phyloP scores from a whole-genome alignment of 208 protist species.

The Acanthamoeba sp. region DNA sequence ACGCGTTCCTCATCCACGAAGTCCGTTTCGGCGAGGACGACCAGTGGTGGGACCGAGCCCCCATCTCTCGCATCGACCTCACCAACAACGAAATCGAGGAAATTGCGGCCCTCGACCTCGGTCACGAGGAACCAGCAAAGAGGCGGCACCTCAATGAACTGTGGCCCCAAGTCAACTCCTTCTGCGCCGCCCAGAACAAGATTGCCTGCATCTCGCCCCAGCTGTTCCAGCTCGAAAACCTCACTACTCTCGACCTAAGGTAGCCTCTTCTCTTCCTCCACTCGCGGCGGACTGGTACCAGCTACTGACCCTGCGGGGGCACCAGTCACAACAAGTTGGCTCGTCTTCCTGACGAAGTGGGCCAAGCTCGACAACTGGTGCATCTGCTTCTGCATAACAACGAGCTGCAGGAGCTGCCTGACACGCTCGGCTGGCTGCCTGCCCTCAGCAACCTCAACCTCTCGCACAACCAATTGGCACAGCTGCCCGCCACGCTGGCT shows the following conservation, averaged over 20 bases:
- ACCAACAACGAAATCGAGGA: slow-evolving; percentile 16
- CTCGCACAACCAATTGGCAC: neutral
- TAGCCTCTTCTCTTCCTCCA: neutral
- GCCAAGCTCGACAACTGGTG: neutral
- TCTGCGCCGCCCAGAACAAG: slow-evolving; percentile 29
- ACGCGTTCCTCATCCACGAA: slow-evolving; percentile 22
- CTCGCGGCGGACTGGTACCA: neutral
- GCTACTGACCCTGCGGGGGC: too few species aligned
- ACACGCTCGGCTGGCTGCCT: neutral
- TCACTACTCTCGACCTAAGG: slow-evolving; percentile 23
- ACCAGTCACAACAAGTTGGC: slow-evolving; percentile 1
- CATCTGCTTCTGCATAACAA: slow-evolving; percentile 17
- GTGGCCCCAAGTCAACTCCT: neutral
- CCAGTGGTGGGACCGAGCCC: slow-evolving; percentile 12
- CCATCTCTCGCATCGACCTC: slow-evolving; percentile 5
- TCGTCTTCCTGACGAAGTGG: neutral
- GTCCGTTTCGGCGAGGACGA: slow-evolving; percentile 34
- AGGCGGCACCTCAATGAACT: neutral
- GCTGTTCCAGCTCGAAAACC: neutral
- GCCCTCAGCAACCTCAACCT: slow-evolving; percentile 38
- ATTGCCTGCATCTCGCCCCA: neutral
- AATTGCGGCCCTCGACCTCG: neutral
- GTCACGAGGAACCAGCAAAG: neutral
- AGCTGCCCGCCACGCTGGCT: neutral
- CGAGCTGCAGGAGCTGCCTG: neutral